Conservation (phyloP, 352 stramenopile species). For the Aphanomyces astaci region DNA sequence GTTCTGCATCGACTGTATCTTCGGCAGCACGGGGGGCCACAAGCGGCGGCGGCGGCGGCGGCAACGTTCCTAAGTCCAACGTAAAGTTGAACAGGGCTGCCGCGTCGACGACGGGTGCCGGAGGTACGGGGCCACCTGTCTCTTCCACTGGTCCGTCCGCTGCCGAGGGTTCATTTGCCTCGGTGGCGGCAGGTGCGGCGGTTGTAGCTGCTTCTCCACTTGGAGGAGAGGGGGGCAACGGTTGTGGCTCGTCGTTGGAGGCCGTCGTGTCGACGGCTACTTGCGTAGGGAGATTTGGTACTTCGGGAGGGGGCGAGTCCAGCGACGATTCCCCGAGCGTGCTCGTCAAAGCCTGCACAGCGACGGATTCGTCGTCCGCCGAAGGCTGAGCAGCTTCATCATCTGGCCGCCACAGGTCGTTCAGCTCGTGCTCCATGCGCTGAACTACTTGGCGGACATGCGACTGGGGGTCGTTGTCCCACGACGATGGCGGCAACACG, state of each 20-base stretch:
- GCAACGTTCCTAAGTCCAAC: slow-evolving; percentile 58
- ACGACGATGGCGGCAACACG: neutral
- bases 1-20: too few relatives aligned
- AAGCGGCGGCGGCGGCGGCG: neutral
- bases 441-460: slow-evolving; percentile 64
- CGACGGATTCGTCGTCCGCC: slow-evolving; percentile 51
- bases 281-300: too few relatives aligned
- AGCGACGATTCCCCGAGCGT: slow-evolving; percentile 75
- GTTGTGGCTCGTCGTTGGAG: neutral
- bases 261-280: slow-evolving; percentile 37
- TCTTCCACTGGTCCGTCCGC: too few relatives aligned
- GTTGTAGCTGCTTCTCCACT: slow-evolving; percentile 8
- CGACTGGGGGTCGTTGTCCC: slow-evolving; percentile 24
- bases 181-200: slow-evolving; percentile 36
- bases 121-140: slow-evolving; percentile 24
- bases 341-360: slow-evolving; percentile 73
- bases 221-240: neutral
- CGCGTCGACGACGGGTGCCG: neutral
- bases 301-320: slow-evolving; percentile 58
- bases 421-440: slow-evolving; percentile 67
- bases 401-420: slow-evolving; percentile 34
- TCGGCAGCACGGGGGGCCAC: too few relatives aligned
- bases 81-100: slow-evolving; percentile 74
- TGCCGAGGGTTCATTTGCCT: too few relatives aligned
- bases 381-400: slow-evolving; percentile 22